Percentiles rank a stretch among this genome's conserved stretches.
phyloP scores from a whole-genome alignment of 208 protist genomes.

The Acanthamoeba quina region DNA sequence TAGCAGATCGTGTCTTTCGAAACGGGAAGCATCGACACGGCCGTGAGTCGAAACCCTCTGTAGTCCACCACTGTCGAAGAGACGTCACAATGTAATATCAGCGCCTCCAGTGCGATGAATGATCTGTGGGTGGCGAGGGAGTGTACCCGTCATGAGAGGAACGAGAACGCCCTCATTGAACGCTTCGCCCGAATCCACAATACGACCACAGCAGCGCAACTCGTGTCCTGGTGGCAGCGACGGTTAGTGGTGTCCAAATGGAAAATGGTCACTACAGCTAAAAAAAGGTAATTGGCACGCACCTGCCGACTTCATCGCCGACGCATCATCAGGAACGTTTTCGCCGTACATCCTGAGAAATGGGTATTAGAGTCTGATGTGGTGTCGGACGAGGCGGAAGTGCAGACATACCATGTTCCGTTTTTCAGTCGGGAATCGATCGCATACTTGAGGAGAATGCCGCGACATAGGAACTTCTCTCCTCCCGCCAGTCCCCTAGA shows the following conservation, averaged over 20 bases:
- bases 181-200: conserved; percentile 45
- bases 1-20: conserved; percentile 64
- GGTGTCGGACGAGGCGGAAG: neutral
- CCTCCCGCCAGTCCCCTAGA: neutral
- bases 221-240: conserved; percentile 9
- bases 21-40: conserved; percentile 68
- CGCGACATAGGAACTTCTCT: conserved; percentile 36
- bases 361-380: too few species aligned
- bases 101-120: neutral
- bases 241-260: too few species aligned
- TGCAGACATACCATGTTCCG: neutral
- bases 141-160: conserved; percentile 31
- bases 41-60: conserved; percentile 61
- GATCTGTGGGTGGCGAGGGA: neutral
- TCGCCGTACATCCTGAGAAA: conserved; percentile 67
- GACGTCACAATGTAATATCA: neutral
- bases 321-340: conserved; percentile 39
- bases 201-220: conserved; percentile 10
- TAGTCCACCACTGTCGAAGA: conserved; percentile 59
- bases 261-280: too few species aligned
- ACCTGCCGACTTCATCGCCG: conserved; percentile 68
- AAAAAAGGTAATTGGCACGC: neutral
- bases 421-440: conserved; percentile 26
- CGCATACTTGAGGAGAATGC: conserved; percentile 7
- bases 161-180: conserved; percentile 55